A percentile compares a stretch with the other conserved stretches of the same genome.
phyloP scores from a whole-genome alignment of 805 yeast species.

The Hanseniaspora taiwanica region DNA sequence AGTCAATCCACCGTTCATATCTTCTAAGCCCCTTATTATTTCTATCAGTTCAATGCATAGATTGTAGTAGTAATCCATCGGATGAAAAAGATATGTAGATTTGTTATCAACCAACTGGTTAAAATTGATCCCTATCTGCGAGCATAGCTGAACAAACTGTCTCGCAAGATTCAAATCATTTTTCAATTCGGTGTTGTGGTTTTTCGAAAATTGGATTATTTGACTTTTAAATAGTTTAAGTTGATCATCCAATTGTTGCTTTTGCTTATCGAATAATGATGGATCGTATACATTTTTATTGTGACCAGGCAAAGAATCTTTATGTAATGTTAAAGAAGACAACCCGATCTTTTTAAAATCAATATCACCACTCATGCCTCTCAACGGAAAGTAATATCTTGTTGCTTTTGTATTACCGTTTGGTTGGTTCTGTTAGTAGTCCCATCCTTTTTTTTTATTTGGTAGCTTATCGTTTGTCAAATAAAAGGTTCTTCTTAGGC shows the following conservation, averaged over 20 bases:
- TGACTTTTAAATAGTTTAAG: conserved; percentile 66
- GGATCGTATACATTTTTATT: background rate
- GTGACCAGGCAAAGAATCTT: too few relatives aligned
- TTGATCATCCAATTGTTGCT: conserved; percentile 54
- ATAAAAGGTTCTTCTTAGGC: too few relatives aligned
- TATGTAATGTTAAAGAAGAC: background rate
- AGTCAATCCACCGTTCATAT: conserved; percentile 72
- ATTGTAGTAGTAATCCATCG: conserved; percentile 47
- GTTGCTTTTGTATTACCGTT: too few relatives aligned
- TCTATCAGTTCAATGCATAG: conserved; percentile 67
- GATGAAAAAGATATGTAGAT: conserved; percentile 14
- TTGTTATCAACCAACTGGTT: conserved; percentile 28
- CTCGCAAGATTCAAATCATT: conserved; percentile 50
- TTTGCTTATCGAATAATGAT: conserved; percentile 32
- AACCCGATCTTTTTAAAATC: too few relatives aligned
- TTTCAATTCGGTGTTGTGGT: conserved; percentile 55
- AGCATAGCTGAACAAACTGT: conserved; percentile 65
- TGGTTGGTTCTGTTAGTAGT: too few relatives aligned
- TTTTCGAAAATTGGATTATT: conserved; percentile 57
- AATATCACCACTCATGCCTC: too few relatives aligned
- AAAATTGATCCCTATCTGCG: conserved; percentile 77
- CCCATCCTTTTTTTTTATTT: too few relatives aligned
- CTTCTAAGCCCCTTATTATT: conserved; percentile 54
- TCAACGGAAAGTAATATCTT: too few relatives aligned
- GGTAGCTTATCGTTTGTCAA: too few relatives aligned